phyloP scores from a whole-genome alignment of 768 basidiomycete species.

The Sistotremastrum niveocremeum region DNA sequence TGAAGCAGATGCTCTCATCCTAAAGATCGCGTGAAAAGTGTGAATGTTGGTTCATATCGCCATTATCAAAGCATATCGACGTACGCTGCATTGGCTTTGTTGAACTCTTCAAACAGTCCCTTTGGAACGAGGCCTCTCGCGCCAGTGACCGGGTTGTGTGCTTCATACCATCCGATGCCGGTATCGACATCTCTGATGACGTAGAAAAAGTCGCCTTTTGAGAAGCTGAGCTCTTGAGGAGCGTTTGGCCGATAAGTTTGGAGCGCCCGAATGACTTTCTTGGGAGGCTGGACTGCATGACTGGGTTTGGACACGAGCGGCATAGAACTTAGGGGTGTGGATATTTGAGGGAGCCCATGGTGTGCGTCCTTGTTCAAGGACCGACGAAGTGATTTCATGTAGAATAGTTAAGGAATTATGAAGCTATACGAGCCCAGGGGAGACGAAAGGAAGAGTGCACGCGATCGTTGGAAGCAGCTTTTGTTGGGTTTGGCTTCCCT shows the following conservation, averaged over 20 bases:
- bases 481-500: too few relatives aligned
- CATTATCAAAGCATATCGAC: conserved; percentile 13
- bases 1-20: conserved; percentile 2
- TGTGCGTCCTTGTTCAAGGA: conserved; percentile 57
- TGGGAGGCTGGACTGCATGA: conserved; percentile 65
- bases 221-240: conserved; percentile 80
- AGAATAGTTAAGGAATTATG: conserved; percentile 5
- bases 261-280: conserved; percentile 89
- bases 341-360: conserved; percentile 44
- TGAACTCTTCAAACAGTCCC: conserved; percentile 81
- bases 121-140: conserved; percentile 86
- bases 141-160: conserved; percentile 84
- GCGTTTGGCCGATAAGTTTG: conserved; percentile 48
- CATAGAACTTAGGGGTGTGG: conserved; percentile 46
- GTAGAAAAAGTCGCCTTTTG: conserved; percentile 96
- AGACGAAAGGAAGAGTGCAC: too few relatives aligned
- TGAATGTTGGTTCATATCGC: conserved; percentile 22
- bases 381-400: conserved; percentile 77
- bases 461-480: too few relatives aligned
- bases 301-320: conserved; percentile 59
- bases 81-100: conserved; percentile 54
- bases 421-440: conserved; percentile 12
- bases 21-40: conserved; percentile 26
- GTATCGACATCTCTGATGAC: conserved; percentile 63
- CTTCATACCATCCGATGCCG: conserved; percentile 70